Base-by-base conservation (phyloP, 495 filamentous ascomycete species). In the Daldinia grandis region DNA sequence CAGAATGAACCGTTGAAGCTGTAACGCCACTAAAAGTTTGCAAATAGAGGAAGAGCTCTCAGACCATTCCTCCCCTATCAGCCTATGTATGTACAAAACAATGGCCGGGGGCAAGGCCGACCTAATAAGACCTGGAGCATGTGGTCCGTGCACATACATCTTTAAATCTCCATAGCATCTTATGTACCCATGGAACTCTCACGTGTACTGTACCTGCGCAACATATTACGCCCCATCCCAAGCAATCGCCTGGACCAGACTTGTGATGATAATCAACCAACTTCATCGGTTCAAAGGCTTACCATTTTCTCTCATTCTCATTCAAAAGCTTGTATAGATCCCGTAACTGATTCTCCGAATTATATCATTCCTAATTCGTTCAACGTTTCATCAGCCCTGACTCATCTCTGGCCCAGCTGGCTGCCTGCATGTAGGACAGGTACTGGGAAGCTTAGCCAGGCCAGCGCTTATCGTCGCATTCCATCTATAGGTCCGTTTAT, bases 181-280 rank as follows among this genome's bases (percentile, higher is more conserved):
- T 49, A 62, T 54, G 68, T 64, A 68, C 64, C 69, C 49, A 55
- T 72, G 60, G 64, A 57, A 50, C 64, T 64, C 65, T 73, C 70
- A 73, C 70, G 70, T 73, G 65, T 55, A 55, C 53, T 61, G 69
- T 61, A 67, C 60, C 60, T 72, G 64, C 69, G 69, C 64, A 68
- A 68, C 64, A 72, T 68, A 53, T 53, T 53, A 30, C 49, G 27
- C 15, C 24, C 49, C 24, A 47, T 24, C 27, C 49, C 25, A 53
- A 53, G 49, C 12, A 53, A 53, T 24, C 5, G 49, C 49, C 49
- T 53, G 27, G 49, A 30, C 49, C 49, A 53, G 27, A 28, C 49
- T 30, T 53, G 49, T 27, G 47, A 53, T 30, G 49, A 30, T 53
- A 33, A 51, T 42, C 37, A 59, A 62, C 63, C 57, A 35, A 38